Evolutionary conservation across 202 grass and related monocot genomes (phyloP).

Genomic region (Saccharum hybrid): DNA sequence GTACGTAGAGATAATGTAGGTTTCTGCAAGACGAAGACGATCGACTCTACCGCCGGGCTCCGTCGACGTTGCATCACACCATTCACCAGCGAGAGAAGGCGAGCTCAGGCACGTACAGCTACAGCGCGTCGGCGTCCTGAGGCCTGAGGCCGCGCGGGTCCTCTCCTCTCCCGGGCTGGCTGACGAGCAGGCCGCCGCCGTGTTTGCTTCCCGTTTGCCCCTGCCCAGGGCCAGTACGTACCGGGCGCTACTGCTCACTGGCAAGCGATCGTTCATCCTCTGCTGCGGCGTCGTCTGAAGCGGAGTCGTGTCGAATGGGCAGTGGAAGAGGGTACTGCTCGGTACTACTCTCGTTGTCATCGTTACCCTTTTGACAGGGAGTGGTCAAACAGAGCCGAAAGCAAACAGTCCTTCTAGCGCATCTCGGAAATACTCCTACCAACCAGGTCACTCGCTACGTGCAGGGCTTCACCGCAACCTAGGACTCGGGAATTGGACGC

Average conservation of each 20-base stretch:
- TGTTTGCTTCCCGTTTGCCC: not conserved
- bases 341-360: not conserved
- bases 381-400: conserved; percentile 30
- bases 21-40: not conserved
- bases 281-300: not conserved
- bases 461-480: too few species aligned
- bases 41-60: not conserved
- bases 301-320: not conserved
- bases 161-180: too few species aligned
- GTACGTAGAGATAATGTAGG: not conserved
- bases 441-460: too few species aligned
- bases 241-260: not conserved
- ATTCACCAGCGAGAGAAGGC: not conserved
- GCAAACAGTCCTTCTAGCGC: not conserved
- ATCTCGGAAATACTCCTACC: not conserved
- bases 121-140: not conserved
- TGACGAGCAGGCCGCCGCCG: not conserved
- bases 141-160: too few species aligned
- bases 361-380: not conserved
- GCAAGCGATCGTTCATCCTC: not conserved
- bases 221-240: not conserved
- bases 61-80: not conserved
- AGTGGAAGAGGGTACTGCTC: not conserved
- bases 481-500: too few species aligned
- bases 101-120: not conserved